These are phyloP conservation scores for Stygiomarasmius scandens DNA, from an alignment of 1,284 basidiomycete genomes.

Conservation along the genomic window DNA sequence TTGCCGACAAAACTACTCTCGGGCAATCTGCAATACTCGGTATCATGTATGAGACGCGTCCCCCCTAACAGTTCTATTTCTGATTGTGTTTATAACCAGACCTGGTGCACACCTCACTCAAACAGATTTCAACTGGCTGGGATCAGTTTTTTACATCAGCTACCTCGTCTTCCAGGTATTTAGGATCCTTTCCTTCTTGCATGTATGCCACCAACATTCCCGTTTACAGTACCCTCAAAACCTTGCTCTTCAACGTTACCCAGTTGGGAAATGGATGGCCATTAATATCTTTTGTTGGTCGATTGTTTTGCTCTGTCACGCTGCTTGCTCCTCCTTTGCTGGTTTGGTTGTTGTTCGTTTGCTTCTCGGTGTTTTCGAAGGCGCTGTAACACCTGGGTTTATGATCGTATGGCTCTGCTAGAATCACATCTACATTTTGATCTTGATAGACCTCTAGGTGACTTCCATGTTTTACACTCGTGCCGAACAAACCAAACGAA, in stretches of 20 bases:
- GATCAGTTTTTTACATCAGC: conserved; percentile 77
- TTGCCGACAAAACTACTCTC: conserved; percentile 77
- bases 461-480: conserved; percentile 76
- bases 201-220: not conserved
- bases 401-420: conserved; percentile 63
- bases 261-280: conserved; percentile 77
- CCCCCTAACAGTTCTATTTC: too few species aligned
- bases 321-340: conserved; percentile 45
- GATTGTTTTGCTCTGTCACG: conserved; percentile 50
- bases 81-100: too few species aligned
- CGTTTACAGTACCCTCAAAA: conserved; percentile 65
- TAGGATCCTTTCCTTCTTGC: not conserved
- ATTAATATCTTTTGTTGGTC: conserved; percentile 75
- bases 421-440: conserved; percentile 62
- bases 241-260: conserved; percentile 74
- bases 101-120: conserved; percentile 44
- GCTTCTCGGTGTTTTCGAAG: conserved; percentile 62
- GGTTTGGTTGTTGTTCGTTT: conserved; percentile 67
- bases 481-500: conserved; percentile 71
- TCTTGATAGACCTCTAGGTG: conserved; percentile 38
- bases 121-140: conserved; percentile 54
- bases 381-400: conserved; percentile 82
- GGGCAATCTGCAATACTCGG: conserved; percentile 74
- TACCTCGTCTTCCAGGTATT: conserved; percentile 46
- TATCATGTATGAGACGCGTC: conserved; percentile 46